These are phyloP conservation scores for Magnolia sinica DNA, from an alignment of 164 flowering plant species.

Conservation along the genomic window DNA sequence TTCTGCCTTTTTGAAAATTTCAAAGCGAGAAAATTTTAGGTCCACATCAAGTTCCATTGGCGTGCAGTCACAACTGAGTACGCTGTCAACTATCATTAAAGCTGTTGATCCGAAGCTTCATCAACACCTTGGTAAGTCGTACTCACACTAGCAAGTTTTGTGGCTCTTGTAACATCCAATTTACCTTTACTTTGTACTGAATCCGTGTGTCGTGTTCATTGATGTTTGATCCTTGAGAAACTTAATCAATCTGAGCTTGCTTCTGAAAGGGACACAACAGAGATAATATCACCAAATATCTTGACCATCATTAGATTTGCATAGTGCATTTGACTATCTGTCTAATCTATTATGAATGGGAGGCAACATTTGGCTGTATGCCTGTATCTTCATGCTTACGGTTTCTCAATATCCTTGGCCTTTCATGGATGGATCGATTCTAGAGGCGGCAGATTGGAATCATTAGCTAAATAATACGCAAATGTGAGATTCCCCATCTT, in stretches of 20 bases:
- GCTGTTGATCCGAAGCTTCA: constrained; percentile 89
- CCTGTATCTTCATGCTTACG: not conserved
- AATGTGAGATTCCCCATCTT: not conserved
- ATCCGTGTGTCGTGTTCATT: not conserved
- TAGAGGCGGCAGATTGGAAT: constrained; percentile 1
- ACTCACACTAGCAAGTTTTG: not conserved
- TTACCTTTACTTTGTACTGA: not conserved
- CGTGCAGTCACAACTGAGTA: constrained; percentile 75
- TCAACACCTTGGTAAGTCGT: constrained; percentile 79
- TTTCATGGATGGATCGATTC: not conserved
- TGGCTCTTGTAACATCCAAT: not conserved
- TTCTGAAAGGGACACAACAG: not conserved
- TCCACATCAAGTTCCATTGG: constrained; percentile 65
- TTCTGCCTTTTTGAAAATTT: constrained; percentile 17
- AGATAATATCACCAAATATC: not conserved
- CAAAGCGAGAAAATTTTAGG: constrained; percentile 79
- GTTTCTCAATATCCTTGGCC: not conserved
- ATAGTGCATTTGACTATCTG: not conserved
- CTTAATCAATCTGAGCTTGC: not conserved
- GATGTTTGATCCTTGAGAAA: not conserved
- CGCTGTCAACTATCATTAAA: constrained; percentile 65
- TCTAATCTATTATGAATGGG: not conserved
- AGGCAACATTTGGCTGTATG: not conserved
- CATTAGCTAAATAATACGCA: not conserved
- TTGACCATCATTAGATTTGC: not conserved